Percentiles rank a stretch among this genome's conserved stretches.
These are phyloP conservation scores for Betula pendula DNA, from an alignment of 306 rosid genomes.

Conservation along the genomic window DNA sequence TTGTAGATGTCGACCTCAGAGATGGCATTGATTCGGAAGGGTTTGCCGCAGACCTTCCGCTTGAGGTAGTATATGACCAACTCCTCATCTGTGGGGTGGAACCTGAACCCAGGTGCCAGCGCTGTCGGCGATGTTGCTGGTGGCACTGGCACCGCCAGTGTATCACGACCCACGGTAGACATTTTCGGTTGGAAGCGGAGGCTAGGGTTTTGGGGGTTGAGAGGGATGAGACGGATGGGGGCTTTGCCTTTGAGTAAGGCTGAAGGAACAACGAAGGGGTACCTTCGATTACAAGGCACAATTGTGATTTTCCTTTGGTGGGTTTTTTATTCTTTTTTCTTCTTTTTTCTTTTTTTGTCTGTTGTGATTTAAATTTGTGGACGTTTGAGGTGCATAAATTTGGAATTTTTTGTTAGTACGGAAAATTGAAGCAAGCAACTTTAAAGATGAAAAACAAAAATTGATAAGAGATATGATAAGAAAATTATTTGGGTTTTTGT, in stretches of 20 bases:
- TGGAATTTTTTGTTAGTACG: not conserved
- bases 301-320: conserved; percentile 39
- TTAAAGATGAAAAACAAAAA: not conserved
- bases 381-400: not conserved
- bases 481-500: too few relatives aligned
- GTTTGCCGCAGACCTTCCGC: conserved; percentile 80
- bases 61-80: conserved; percentile 93
- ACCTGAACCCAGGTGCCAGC: conserved; percentile 94
- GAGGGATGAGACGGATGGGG: conserved; percentile 35
- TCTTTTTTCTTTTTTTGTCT: not conserved
- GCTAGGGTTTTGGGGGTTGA: conserved; percentile 57
- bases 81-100: conserved; percentile 97
- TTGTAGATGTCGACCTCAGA: conserved; percentile 91
- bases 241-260: conserved; percentile 76
- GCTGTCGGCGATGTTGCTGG: conserved; percentile 63
- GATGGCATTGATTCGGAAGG: conserved; percentile 85
- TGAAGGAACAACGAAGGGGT: conserved; percentile 84
- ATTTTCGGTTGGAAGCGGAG: conserved; percentile 25
- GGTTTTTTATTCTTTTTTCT: not conserved
- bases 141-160: conserved; percentile 32
- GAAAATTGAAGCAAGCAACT: not conserved
- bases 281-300: conserved; percentile 97
- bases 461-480: too few relatives aligned
- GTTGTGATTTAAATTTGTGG: not conserved
- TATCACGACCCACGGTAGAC: conserved; percentile 63